A percentile compares a stretch with the other conserved stretches of the same genome.
Evolutionary conservation across 495 filamentous ascomycete species (phyloP).

Genomic region (Amphirosellinia nigrospora): DNA sequence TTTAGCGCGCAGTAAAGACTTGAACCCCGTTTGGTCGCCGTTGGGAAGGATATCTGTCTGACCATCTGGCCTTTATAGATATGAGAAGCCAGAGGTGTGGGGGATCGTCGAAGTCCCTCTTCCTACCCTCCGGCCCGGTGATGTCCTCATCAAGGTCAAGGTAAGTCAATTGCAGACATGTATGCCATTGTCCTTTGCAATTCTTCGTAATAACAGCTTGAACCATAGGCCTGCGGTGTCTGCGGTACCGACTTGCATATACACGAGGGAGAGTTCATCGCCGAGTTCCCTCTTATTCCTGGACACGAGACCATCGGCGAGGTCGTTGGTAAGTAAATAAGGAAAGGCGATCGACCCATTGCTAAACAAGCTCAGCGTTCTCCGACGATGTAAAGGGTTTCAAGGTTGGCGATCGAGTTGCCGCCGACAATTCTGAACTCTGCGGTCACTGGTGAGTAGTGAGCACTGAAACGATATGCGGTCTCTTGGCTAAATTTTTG

Average conservation of each 20-base stretch:
- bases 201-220: background rate
- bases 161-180: conserved; percentile 24
- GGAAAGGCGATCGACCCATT: background rate
- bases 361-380: conserved; percentile 29
- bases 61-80: conserved; percentile 47
- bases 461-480: background rate
- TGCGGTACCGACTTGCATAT: conserved; percentile 70
- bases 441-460: conserved; percentile 63
- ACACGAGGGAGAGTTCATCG: conserved; percentile 58
- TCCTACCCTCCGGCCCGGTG: conserved; percentile 63
- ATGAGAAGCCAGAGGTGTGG: conserved; percentile 66
- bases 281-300: conserved; percentile 46
- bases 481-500: conserved; percentile 17
- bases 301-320: conserved; percentile 65
- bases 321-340: conserved; percentile 46
- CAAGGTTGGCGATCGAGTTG: conserved; percentile 68
- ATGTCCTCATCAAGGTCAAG: conserved; percentile 68
- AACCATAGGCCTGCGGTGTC: conserved; percentile 63
- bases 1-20: background rate
- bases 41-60: background rate
- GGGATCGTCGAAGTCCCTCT: conserved; percentile 65
- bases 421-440: conserved; percentile 65
- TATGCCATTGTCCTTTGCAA: background rate
- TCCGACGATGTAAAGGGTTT: conserved; percentile 64
- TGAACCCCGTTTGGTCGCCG: background rate